phyloP scores from a whole-genome alignment of 345 rosid genomes.

The Schrenkiella parvula region DNA sequence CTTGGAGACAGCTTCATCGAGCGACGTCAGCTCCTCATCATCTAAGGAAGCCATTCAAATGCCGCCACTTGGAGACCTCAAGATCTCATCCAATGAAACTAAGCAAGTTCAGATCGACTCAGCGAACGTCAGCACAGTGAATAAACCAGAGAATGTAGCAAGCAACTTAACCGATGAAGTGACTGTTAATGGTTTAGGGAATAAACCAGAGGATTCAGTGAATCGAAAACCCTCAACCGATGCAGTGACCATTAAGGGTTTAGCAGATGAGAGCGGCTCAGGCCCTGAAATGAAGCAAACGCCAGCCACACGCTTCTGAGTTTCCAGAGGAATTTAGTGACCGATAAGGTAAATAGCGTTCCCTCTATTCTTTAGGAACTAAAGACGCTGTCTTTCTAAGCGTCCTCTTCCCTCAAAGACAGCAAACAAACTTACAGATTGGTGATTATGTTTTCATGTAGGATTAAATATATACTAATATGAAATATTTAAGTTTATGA shows the following conservation, averaged over 20 bases:
- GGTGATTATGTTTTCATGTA: not conserved
- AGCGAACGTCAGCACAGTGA: not conserved
- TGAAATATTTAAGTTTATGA: not conserved
- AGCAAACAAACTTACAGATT: not conserved
- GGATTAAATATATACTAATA: slow-evolving; percentile 6
- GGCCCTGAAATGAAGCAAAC: not conserved
- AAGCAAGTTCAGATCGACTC: not conserved
- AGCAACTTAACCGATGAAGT: not conserved
- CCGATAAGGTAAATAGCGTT: slow-evolving; percentile 11
- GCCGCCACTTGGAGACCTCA: slow-evolving; percentile 8
- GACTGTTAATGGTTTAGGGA: not conserved
- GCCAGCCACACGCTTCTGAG: not conserved
- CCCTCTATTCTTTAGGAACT: not conserved
- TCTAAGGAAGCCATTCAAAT: not conserved
- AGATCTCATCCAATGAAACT: slow-evolving; percentile 7
- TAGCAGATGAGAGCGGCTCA: not conserved
- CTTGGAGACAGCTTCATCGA: slow-evolving; percentile 20
- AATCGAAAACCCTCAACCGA: slow-evolving; percentile 8
- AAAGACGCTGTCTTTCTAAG: not conserved
- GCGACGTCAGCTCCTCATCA: slow-evolving; percentile 1
- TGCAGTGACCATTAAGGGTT: not conserved
- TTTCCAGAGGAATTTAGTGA: not conserved
- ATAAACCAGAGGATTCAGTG: not conserved
- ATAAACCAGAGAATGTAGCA: not conserved
- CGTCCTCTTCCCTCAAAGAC: not conserved